A percentile compares a stretch with the other conserved stretches of the same genome.
Conservation (phyloP, 257 asterid species). For the Nicotiana sylvestris region DNA sequence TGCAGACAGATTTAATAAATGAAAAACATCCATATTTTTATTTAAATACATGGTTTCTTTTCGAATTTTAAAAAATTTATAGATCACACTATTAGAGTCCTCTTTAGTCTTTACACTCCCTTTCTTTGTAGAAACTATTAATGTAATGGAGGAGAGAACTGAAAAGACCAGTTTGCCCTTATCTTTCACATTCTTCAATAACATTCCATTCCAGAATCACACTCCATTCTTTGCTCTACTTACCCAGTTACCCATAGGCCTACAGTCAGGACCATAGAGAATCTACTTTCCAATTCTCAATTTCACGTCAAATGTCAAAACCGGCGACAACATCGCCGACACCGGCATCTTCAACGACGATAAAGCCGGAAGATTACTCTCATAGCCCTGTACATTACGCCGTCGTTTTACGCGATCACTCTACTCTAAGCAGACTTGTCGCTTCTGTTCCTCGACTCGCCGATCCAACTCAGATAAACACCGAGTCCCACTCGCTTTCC, state of each 20-base stretch:
- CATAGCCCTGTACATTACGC: conserved; percentile 85
- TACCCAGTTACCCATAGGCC: not conserved
- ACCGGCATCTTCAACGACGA: conserved; percentile 31
- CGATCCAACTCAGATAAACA: conserved; percentile 41
- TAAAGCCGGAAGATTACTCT: conserved; percentile 63
- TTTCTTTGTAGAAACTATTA: not conserved
- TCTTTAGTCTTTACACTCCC: not conserved
- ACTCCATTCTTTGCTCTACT: not conserved
- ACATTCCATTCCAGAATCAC: conserved; percentile 22
- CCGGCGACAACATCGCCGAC: conserved; percentile 27
- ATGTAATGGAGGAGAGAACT: not conserved
- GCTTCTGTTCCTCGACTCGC: conserved; percentile 50
- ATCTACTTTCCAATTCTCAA: not conserved
- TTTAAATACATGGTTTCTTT: not conserved
- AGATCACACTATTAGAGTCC: not conserved
- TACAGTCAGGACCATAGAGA: not conserved
- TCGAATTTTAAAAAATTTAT: not conserved
- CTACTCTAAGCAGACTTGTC: conserved; percentile 47
- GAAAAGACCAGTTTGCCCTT: conserved; percentile 19
- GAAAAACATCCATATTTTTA: no score
- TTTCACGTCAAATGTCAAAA: conserved; percentile 42
- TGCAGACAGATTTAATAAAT: no score
- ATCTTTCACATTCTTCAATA: conserved; percentile 16
- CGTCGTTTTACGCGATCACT: conserved; percentile 66
- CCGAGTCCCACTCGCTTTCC: conserved; percentile 60